Evolutionary conservation across 2,329 filamentous ascomycete species (phyloP).

Genomic region (Aspergillus sp.): DNA sequence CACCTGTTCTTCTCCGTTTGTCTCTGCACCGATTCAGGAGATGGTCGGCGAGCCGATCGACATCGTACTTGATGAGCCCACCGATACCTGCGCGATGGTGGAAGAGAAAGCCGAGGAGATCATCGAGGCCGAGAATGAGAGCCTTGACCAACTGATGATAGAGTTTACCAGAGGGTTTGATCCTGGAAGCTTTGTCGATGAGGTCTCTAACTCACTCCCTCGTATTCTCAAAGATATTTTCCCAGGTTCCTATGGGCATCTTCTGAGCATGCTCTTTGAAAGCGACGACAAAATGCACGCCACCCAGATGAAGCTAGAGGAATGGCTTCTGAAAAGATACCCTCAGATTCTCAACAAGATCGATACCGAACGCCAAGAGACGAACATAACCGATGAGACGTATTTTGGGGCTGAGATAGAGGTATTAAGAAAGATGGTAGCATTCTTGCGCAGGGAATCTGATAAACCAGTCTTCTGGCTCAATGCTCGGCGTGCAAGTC

Average conservation of each 20-base stretch:
- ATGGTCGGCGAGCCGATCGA: slow-evolving; percentile 6
- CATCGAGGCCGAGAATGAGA: slow-evolving; percentile 13
- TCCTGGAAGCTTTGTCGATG: slow-evolving; percentile 17
- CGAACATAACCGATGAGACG: slow-evolving; percentile 18
- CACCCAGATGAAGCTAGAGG: slow-evolving; percentile 64
- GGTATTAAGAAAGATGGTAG: slow-evolving; percentile 25
- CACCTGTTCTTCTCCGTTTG: not conserved
- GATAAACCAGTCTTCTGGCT: slow-evolving; percentile 21
- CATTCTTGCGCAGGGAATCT: slow-evolving; percentile 22
- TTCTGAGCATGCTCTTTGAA: slow-evolving; percentile 26
- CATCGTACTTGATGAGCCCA: slow-evolving; percentile 12
- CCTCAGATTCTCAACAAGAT: not conserved
- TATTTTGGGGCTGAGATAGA: slow-evolving; percentile 25
- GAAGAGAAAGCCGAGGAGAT: slow-evolving; percentile 18
- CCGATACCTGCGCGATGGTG: not conserved
- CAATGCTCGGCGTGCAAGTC: slow-evolving; percentile 12
- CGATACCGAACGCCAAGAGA: not conserved
- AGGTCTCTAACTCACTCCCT: slow-evolving; percentile 14
- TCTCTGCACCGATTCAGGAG: not conserved
- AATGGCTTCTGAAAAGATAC: slow-evolving; percentile 59
- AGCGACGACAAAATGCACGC: slow-evolving; percentile 62
- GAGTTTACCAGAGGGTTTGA: slow-evolving; percentile 26
- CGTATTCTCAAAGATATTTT: slow-evolving; percentile 11
- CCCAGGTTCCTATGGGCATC: slow-evolving; percentile 27
- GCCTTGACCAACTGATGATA: slow-evolving; percentile 16